Percentiles rank a stretch among this genome's conserved stretches.
These are phyloP conservation scores for Gomphus sp. DNA, from an alignment of 1,284 basidiomycete genomes.

Conservation along the genomic window DNA sequence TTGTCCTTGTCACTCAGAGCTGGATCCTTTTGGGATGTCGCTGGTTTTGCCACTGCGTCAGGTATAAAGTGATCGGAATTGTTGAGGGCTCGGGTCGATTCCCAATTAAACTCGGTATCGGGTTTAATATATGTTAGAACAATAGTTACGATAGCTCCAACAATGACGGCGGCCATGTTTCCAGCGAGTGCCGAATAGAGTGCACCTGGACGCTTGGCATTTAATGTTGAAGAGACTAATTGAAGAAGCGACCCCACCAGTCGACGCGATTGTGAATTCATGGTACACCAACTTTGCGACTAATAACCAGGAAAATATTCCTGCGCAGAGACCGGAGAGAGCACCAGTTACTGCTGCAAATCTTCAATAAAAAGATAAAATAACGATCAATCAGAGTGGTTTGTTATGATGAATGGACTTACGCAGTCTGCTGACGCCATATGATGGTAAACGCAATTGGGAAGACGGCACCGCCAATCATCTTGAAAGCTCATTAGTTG, in stretches of 20 bases:
- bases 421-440: too few species aligned
- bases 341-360: slow-evolving; percentile 21
- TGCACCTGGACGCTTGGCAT: neutral
- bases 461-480: slow-evolving; percentile 12
- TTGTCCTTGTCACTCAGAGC: neutral
- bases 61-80: neutral
- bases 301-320: slow-evolving; percentile 27
- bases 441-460: too few species aligned
- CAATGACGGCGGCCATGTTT: neutral
- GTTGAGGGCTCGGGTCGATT: slow-evolving; percentile 28
- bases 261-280: slow-evolving; percentile 29
- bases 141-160: neutral
- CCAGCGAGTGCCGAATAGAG: neutral
- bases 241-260: slow-evolving; percentile 20
- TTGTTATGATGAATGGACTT: slow-evolving; percentile 14
- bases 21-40: neutral
- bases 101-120: slow-evolving; percentile 6
- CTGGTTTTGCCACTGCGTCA: neutral
- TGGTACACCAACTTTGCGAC: slow-evolving; percentile 29
- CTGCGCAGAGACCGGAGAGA: slow-evolving; percentile 17
- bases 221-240: slow-evolving; percentile 6
- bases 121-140: neutral
- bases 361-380: too few species aligned
- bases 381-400: too few species aligned
- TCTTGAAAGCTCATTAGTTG: neutral